Base-by-base conservation (phyloP, 2,329 filamentous ascomycete species). In the Aspergillus hiratsukae region DNA sequence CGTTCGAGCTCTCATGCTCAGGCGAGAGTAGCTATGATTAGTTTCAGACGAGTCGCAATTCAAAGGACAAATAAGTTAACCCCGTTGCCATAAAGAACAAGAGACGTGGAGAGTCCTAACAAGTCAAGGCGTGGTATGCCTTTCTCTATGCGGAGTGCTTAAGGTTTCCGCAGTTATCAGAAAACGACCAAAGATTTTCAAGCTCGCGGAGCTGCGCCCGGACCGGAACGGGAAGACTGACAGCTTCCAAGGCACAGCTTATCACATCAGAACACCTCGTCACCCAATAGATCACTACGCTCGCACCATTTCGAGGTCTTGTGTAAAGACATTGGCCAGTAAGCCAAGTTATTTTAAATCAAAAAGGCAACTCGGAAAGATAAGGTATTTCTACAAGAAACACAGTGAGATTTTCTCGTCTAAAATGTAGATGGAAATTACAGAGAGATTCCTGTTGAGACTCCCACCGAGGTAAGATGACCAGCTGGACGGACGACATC, bases 1-100 rank as follows among this genome's bases (percentile, higher is more conserved):
- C 50, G 69, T 66, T 62, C 72, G 73, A 70, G 72, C 68, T 69
- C 69, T 68, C 73, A 75, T 75, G 59, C 64, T 73, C 66, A 58
- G 58, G 54, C 51, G 50, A 59, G 53, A 50, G 58, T 41, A 27
- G 14, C 21, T 23, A 23, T 46, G 3, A 11, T 43, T 43, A 9
- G 6, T 7, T 17, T 37, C 14, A 37, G n/a, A 43, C 2, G 8
- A 43, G n/a, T 43, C n/a, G n/a, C 40, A 23, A 19, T 43, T 19
- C 6, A 43, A 1, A 10, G 19, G 3, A 21, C 4, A 23, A 14
- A 23, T 8, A 23, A 17, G 11, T 3, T n/a, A 41, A 41, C 7
- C n/a, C 11, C 25, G 3, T 3, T 11, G 6, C 37, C 5, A 23
- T 46, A 46, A 23, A 17, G 14, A 17, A 17, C 43, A 46, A 46